Percentiles rank a stretch among this genome's conserved stretches.
Evolutionary conservation across 176 grass and related monocot genomes (phyloP).

Genomic region (Hordeum marinum): DNA sequence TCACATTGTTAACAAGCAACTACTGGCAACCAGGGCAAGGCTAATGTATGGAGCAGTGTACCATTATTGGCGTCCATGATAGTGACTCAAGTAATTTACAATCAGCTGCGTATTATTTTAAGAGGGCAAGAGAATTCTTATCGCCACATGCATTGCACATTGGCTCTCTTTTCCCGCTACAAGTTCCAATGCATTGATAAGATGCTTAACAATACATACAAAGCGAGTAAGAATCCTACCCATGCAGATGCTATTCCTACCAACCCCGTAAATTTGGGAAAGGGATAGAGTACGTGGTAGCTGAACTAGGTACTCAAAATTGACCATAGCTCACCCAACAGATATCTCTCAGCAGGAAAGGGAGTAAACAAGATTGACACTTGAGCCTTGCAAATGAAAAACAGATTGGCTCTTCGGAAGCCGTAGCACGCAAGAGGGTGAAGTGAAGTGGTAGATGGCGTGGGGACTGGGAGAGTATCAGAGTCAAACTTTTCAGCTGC

Average conservation of each 20-base stretch:
- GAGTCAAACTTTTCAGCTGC: conserved; percentile 56
- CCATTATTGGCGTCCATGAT: conserved; percentile 8
- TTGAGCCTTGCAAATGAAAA: too few relatives aligned
- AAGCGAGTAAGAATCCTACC: conserved; percentile 11
- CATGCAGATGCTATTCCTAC: not conserved
- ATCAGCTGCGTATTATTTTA: not conserved
- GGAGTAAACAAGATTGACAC: not conserved
- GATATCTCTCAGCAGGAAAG: too few relatives aligned
- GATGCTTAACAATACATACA: conserved; percentile 30
- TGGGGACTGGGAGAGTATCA: not conserved
- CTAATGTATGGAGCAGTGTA: not conserved
- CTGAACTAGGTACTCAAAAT: not conserved
- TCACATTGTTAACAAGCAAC: not conserved
- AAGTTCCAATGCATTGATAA: conserved; percentile 52
- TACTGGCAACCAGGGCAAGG: conserved; percentile 7
- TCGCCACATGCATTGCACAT: conserved; percentile 49
- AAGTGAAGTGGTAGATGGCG: conserved; percentile 11
- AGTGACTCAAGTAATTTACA: conserved; percentile 6
- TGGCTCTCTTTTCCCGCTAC: conserved; percentile 27
- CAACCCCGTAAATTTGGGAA: conserved; percentile 21
- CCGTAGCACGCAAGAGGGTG: conserved; percentile 30
- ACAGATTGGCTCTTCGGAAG: not conserved
- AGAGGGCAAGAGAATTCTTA: conserved; percentile 9
- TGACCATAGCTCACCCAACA: too few relatives aligned
- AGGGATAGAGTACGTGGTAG: not conserved